Conservation (phyloP, 495 filamentous ascomycete species). For the Trichoderma orchidacearum region DNA sequence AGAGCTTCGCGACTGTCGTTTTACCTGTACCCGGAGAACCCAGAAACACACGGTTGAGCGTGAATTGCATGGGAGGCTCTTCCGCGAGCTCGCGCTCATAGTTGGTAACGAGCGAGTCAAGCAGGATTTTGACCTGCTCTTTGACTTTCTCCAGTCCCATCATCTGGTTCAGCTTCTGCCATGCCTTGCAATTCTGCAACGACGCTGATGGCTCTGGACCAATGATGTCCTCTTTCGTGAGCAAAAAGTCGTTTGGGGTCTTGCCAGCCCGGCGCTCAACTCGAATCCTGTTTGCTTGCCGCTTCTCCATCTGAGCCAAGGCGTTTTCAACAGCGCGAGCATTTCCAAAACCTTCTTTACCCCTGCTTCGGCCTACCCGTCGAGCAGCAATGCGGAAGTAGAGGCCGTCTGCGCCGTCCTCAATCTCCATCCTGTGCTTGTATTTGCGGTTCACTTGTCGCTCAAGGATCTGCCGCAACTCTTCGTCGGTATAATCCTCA, state of each 20-base stretch:
- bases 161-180: constrained; percentile 44
- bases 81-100: constrained; percentile 50
- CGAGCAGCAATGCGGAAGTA: constrained; percentile 51
- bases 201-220: constrained; percentile 48
- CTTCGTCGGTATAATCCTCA: constrained; percentile 52
- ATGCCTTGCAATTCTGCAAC: constrained; percentile 35
- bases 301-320: constrained; percentile 33
- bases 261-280: constrained; percentile 14
- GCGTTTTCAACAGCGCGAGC: constrained; percentile 54
- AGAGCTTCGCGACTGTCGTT: constrained; percentile 63
- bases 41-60: constrained; percentile 58
- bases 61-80: constrained; percentile 38
- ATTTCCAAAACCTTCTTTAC: constrained; percentile 59
- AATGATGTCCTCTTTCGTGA: constrained; percentile 48
- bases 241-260: constrained; percentile 31
- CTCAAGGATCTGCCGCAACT: constrained; percentile 47
- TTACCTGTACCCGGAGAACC: constrained; percentile 66
- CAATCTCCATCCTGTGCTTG: constrained; percentile 39
- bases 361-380: constrained; percentile 47
- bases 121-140: constrained; percentile 37
- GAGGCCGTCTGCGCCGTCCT: constrained; percentile 45
- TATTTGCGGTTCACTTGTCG: constrained; percentile 33
- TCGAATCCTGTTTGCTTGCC: constrained; percentile 44
- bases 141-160: constrained; percentile 53
- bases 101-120: constrained; percentile 47